A percentile compares a stretch with the other conserved stretches of the same genome.
phyloP scores from a whole-genome alignment of 2,329 filamentous ascomycete genomes.

The Xylaria sp. region DNA sequence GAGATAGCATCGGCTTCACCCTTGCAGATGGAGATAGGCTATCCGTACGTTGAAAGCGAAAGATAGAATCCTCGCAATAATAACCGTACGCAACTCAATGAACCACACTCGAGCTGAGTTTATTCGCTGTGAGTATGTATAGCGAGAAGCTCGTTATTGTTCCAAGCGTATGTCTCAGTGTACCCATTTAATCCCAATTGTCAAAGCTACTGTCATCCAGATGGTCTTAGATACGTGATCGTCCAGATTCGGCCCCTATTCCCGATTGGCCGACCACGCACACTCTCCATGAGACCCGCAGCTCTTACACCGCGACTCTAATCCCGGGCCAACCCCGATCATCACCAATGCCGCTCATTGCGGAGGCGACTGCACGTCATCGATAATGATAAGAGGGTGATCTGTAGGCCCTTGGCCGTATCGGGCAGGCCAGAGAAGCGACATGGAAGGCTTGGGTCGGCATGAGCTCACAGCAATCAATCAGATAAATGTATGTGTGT shows the following conservation, averaged over 20 bases:
- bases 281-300: background rate
- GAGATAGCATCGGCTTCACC: background rate
- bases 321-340: constrained; percentile 26
- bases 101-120: background rate
- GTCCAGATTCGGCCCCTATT: background rate
- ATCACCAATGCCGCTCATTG: constrained; percentile 9
- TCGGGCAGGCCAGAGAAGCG: constrained; percentile 24
- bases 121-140: background rate
- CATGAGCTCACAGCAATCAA: constrained; percentile 1
- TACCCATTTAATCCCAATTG: background rate
- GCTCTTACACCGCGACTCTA: constrained; percentile 8
- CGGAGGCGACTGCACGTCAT: constrained; percentile 20
- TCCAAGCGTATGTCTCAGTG: background rate
- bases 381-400: constrained; percentile 28
- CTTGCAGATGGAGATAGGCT: constrained; percentile 5
- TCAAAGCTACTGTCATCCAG: background rate
- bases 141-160: background rate
- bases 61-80: too few species aligned
- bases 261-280: background rate
- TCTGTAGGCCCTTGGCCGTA: constrained; percentile 17
- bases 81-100: too few species aligned
- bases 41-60: background rate
- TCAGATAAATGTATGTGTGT: background rate
- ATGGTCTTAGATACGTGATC: too few species aligned
- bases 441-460: background rate